Conservation (phyloP, 345 rosid genomes). For the Gossypium herbaceum region DNA sequence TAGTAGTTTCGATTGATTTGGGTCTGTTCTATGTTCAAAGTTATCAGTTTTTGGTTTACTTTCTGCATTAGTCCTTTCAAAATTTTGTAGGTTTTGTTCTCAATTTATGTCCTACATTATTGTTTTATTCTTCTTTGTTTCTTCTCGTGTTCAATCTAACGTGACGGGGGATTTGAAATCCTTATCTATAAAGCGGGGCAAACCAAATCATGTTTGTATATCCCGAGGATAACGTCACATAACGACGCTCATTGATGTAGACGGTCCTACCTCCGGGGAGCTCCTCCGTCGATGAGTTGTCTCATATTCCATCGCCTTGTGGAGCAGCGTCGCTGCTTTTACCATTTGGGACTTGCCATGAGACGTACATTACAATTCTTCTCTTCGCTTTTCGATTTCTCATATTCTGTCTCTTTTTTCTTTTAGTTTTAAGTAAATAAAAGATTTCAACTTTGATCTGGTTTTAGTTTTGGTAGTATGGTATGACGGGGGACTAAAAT, state of each 20-base stretch:
- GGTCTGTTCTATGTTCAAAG: no score
- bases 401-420: neutral
- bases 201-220: neutral
- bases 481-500: neutral
- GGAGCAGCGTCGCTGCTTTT: slow-evolving; percentile 18
- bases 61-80: neutral
- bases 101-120: neutral
- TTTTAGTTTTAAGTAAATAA: neutral
- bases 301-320: slow-evolving; percentile 20
- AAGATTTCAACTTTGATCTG: neutral
- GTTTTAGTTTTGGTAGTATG: neutral
- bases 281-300: slow-evolving; percentile 9
- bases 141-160: neutral
- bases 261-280: neutral
- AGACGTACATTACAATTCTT: neutral
- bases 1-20: neutral
- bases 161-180: neutral
- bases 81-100: neutral
- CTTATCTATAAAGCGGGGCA: slow-evolving; percentile 5
- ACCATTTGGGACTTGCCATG: slow-evolving; percentile 7
- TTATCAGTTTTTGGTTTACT: neutral
- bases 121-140: neutral
- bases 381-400: neutral
- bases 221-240: slow-evolving; percentile 13
- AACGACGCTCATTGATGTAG: neutral